phyloP scores from a whole-genome alignment of 192 early-diverging fungal species.

The Coemansia sp. region DNA sequence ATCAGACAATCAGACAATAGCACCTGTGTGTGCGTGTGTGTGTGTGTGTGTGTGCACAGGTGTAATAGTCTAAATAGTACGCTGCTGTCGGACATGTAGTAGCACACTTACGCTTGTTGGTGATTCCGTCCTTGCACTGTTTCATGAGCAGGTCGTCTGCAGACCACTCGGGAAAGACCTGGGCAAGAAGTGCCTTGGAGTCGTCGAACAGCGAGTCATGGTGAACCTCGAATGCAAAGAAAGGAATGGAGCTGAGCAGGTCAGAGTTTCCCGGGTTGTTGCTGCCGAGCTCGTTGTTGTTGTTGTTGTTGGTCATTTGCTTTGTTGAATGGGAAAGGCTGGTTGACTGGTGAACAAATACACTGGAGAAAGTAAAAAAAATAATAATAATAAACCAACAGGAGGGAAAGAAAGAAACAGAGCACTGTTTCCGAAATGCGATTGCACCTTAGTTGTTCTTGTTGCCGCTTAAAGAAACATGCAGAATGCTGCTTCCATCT shows the following conservation, averaged over 20 bases:
- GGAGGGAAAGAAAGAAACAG: not conserved
- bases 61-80: constrained; percentile 1
- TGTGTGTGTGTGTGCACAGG: no score
- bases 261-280: not conserved
- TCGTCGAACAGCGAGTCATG: constrained; percentile 65
- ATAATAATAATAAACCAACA: constrained; percentile 7
- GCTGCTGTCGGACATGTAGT: not conserved
- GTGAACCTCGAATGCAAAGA: constrained; percentile 37
- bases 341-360: not conserved
- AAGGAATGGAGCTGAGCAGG: constrained; percentile 42
- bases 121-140: constrained; percentile 80
- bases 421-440: not conserved
- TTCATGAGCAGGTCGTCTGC: constrained; percentile 58
- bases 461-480: not conserved
- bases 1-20: no score
- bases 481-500: not conserved
- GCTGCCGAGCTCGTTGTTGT: not conserved
- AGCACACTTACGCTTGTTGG: constrained; percentile 64
- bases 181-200: constrained; percentile 54
- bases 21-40: no score
- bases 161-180: constrained; percentile 66
- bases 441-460: not conserved
- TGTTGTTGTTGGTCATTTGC: constrained; percentile 33
- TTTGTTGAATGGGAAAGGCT: not conserved
- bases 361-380: not conserved